Evolutionary conservation across 768 basidiomycete species (phyloP).

Genomic region (Boletellus sp.): DNA sequence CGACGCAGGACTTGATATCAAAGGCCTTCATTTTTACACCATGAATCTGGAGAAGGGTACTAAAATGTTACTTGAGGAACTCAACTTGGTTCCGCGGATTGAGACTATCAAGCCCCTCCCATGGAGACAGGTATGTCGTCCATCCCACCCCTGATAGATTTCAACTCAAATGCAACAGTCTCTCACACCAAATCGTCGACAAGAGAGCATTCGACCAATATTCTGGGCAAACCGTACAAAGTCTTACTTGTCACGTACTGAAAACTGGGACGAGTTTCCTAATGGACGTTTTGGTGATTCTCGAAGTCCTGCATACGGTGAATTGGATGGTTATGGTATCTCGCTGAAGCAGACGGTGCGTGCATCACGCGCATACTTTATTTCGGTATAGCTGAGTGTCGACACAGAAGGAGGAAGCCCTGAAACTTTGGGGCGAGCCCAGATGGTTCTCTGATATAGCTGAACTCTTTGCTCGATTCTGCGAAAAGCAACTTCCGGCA

Average conservation of each 20-base stretch:
- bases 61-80: conserved; percentile 90
- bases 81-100: conserved; percentile 80
- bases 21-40: conserved; percentile 93
- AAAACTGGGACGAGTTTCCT: conserved; percentile 99
- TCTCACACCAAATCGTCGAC: conserved; percentile 86
- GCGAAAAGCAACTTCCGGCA: conserved; percentile 62
- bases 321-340: conserved; percentile 94
- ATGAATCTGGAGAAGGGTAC: conserved; percentile 97
- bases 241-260: conserved; percentile 92
- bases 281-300: conserved; percentile 99
- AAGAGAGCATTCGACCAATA: conserved; percentile 93
- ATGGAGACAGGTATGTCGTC: conserved; percentile 79
- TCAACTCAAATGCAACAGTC: conserved; percentile 44
- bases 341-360: conserved; percentile 85
- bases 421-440: conserved; percentile 87
- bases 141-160: background rate
- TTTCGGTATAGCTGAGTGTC: conserved; percentile 4
- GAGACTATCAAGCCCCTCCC: conserved; percentile 94
- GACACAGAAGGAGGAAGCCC: conserved; percentile 80
- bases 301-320: conserved; percentile 95
- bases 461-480: conserved; percentile 80
- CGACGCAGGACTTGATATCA: conserved; percentile 73
- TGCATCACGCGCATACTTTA: background rate
- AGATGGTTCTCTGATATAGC: conserved; percentile 60
- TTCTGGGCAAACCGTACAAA: conserved; percentile 98